Base-by-base conservation (phyloP, 108 stramenopile genomes). In the Parmales sp. region DNA sequence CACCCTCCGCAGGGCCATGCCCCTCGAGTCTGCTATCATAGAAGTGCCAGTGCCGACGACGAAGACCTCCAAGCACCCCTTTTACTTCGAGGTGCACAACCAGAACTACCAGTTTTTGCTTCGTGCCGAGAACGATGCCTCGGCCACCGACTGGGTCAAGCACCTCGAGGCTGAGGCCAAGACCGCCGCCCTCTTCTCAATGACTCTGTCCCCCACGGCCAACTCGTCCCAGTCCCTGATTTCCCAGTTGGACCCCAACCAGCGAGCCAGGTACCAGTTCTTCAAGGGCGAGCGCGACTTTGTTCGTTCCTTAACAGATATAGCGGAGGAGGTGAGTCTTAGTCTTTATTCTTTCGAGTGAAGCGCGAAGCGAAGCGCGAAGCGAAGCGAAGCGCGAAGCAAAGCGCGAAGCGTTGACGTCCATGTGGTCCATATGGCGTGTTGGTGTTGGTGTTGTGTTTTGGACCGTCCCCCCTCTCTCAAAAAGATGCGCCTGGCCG, bases 281-380 rank as follows among this genome's bases (percentile, higher is more conserved):
- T 97, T 91, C 74, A 79, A 86, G 23, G 78, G 89, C 41, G 89
- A 94, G 74, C 86, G 96, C 34, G 86, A 90, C 37, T 97, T 98
- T 75, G 87, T 96, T 29, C 79, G 90, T 6, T 71, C 73, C 38
- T 67, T 98, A 13, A 93, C 91, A 37, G 87, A 92, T 68, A 86
- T 98, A 48, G 94, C 92, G 37, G 97, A 98, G 80, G 87, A 89
- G n/a, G n/a, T n/a, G n/a, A n/a, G n/a, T n/a, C n/a, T n/a, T n/a
- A n/a, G n/a, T n/a, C n/a, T n/a, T n/a, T n/a, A n/a, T n/a, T n/a
- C n/a, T n/a, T n/a, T n/a, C n/a, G n/a, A n/a, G n/a, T n/a, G n/a
- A n/a, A n/a, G n/a, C n/a, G n/a, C n/a, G n/a, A n/a, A n/a, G n/a
- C n/a, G n/a, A n/a, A n/a, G n/a, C n/a, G n/a, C n/a, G n/a, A n/a